Evolutionary conservation across 192 early-diverging fungal genomes (phyloP).

Genomic region (Thamnidium elegans): DNA sequence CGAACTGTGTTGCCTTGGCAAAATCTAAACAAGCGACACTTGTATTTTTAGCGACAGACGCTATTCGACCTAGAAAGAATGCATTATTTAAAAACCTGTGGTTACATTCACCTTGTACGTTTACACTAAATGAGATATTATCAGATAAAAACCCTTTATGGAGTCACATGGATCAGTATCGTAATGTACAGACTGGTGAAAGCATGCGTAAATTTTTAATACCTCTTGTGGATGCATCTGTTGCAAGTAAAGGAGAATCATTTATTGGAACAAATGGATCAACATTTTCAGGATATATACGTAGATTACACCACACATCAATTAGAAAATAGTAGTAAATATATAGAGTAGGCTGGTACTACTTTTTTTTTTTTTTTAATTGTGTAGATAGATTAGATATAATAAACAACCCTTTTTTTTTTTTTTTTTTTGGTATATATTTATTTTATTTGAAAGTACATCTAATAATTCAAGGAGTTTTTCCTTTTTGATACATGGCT

Average conservation of each 20-base stretch:
- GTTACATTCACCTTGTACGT: constrained; percentile 41
- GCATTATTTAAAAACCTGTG: constrained; percentile 40
- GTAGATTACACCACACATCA: constrained; percentile 24
- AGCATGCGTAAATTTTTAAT: constrained; percentile 28
- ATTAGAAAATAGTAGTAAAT: not conserved
- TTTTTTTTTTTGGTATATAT: not conserved
- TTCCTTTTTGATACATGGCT: constrained; percentile 48
- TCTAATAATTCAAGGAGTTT: not conserved
- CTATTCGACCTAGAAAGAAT: constrained; percentile 36
- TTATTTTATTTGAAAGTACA: not conserved
- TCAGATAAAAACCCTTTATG: constrained; percentile 23
- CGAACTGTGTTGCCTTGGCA: constrained; percentile 9
- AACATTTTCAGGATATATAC: constrained; percentile 35
- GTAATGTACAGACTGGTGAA: constrained; percentile 16
- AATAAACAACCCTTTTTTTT: not conserved
- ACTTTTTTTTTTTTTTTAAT: not conserved
- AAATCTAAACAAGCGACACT: constrained; percentile 20
- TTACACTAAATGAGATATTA: constrained; percentile 42
- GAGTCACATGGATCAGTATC: constrained; percentile 14
- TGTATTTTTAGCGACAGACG: constrained; percentile 53
- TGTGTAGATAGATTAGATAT: not conserved
- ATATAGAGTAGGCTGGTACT: not conserved
- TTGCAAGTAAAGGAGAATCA: constrained; percentile 31
- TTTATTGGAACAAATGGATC: constrained; percentile 33
- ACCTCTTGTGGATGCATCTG: constrained; percentile 29